Evolutionary conservation across 441 rosid species (phyloP).

Genomic region (Manihot esculenta): DNA sequence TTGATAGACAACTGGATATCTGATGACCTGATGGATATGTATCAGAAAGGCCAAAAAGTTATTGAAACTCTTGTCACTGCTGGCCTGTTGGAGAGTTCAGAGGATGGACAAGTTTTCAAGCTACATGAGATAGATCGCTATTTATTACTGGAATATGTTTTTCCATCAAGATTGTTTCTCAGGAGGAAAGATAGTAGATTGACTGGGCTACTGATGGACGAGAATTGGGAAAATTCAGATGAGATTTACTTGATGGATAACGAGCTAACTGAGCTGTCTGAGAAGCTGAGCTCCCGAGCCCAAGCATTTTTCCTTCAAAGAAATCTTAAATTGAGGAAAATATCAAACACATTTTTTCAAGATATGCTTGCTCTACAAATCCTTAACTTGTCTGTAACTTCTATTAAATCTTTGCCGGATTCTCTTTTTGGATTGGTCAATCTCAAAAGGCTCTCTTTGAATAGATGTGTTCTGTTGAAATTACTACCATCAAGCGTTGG

Average conservation of each 20-base stretch:
- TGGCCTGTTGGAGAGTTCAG: background rate
- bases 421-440: slow-evolving; percentile 16
- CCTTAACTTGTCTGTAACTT: slow-evolving; percentile 19
- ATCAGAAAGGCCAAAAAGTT: background rate
- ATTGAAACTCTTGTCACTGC: background rate
- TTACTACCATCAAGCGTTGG: slow-evolving; percentile 24
- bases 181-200: background rate
- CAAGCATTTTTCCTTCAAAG: slow-evolving; percentile 12
- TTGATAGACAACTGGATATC: background rate
- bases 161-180: background rate
- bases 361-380: slow-evolving; percentile 23
- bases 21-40: background rate
- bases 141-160: background rate
- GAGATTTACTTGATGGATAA: slow-evolving; percentile 20
- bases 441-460: slow-evolving; percentile 17
- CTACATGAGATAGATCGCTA: background rate
- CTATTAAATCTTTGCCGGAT: slow-evolving; percentile 21
- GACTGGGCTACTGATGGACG: background rate
- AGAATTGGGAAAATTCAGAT: slow-evolving; percentile 9
- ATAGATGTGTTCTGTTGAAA: slow-evolving; percentile 9
- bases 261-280: background rate
- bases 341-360: slow-evolving; percentile 13
- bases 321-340: slow-evolving; percentile 12
- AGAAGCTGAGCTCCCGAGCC: slow-evolving; percentile 1
- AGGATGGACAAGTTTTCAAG: background rate